Evolutionary conservation across 179 eudicot species (phyloP).

Genomic region (Camellia oleifera): DNA sequence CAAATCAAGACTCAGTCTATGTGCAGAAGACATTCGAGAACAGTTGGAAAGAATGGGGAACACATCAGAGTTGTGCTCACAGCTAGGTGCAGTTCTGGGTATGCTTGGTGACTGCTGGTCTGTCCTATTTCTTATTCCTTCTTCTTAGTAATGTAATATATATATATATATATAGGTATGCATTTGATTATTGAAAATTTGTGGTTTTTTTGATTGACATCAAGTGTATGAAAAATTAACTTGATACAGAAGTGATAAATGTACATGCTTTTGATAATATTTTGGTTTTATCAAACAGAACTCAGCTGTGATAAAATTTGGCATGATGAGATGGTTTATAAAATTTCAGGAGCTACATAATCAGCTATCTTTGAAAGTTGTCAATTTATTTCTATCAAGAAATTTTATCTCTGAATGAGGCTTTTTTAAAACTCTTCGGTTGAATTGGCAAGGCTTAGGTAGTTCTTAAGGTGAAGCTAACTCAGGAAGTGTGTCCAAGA

Average conservation of each 20-base stretch:
- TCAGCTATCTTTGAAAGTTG: background rate
- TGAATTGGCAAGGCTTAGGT: background rate
- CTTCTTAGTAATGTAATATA: background rate
- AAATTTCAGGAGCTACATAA: background rate
- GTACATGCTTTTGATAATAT: background rate
- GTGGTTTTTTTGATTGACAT: background rate
- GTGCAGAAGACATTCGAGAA: conserved; percentile 81
- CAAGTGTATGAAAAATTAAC: background rate
- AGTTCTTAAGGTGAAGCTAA: background rate
- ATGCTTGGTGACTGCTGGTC: conserved; percentile 98
- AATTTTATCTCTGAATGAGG: background rate
- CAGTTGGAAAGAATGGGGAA: conserved; percentile 56
- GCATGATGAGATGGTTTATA: background rate
- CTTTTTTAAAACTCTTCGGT: background rate
- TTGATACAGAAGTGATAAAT: background rate
- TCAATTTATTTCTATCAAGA: background rate
- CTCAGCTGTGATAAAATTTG: background rate
- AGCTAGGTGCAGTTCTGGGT: conserved; percentile 91
- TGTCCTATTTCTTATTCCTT: conserved; percentile 24
- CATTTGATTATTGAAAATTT: background rate
- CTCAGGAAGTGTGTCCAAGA: background rate
- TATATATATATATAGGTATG: background rate
- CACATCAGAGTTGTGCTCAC: conserved; percentile 83
- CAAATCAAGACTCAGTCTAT: conserved; percentile 79
- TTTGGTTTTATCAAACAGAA: background rate